Conservation (phyloP, 352 stramenopile genomes). For the Peronospora belbahrii region DNA sequence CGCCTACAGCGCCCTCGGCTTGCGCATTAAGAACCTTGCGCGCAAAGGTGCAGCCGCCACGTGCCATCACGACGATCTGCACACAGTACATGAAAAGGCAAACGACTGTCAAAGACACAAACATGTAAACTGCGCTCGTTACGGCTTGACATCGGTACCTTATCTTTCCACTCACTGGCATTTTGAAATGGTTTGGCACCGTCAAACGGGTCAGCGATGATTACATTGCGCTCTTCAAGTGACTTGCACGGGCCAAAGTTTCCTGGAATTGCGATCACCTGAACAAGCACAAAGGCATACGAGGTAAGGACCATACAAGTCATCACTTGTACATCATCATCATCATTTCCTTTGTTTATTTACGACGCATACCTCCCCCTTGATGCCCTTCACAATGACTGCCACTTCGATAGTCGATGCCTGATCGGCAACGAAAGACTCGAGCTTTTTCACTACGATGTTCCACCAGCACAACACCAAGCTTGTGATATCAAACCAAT, state of each 20-base stretch:
- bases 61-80: slow-evolving; percentile 65
- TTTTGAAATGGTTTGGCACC: slow-evolving; percentile 40
- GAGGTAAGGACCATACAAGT: not conserved
- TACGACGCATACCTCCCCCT: slow-evolving; percentile 42
- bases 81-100: not conserved
- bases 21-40: slow-evolving; percentile 66
- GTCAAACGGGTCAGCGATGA: slow-evolving; percentile 56
- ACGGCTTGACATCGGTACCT: slow-evolving; percentile 21
- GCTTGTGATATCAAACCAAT: not conserved
- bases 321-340: not conserved
- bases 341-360: not conserved
- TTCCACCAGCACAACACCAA: not conserved
- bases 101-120: not conserved
- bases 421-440: slow-evolving; percentile 60
- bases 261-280: slow-evolving; percentile 64
- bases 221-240: slow-evolving; percentile 28
- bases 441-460: slow-evolving; percentile 40
- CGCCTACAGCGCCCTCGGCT: slow-evolving; percentile 38
- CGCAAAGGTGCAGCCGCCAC: slow-evolving; percentile 65
- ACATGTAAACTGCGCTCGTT: not conserved
- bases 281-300: not conserved
- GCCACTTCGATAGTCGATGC: slow-evolving; percentile 66
- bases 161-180: slow-evolving; percentile 30
- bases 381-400: slow-evolving; percentile 55
- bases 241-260: slow-evolving; percentile 76